Conservation (phyloP, 805 yeast species). For the Sugiyamaella smithiae region DNA sequence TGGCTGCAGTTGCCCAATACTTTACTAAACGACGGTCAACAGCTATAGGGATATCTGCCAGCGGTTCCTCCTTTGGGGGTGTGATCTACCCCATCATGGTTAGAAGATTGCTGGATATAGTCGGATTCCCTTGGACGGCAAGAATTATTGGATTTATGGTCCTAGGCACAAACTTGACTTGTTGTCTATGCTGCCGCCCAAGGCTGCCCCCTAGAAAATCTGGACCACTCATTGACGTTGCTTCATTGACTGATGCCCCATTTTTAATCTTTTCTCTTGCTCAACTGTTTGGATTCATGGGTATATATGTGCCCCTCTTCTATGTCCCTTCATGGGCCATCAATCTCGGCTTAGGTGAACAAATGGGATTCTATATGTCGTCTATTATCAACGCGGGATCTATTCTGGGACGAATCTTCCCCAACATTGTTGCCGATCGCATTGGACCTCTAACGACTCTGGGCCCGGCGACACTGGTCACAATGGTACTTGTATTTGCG, state of each 20-base stretch:
- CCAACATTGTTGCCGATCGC: slow-evolving; percentile 47
- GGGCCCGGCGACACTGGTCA: slow-evolving; percentile 31
- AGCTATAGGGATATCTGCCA: slow-evolving; percentile 46
- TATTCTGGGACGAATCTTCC: slow-evolving; percentile 48
- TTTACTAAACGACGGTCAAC: slow-evolving; percentile 43
- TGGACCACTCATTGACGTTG: slow-evolving; percentile 21
- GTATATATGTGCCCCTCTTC: slow-evolving; percentile 35
- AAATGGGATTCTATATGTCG: slow-evolving; percentile 30
- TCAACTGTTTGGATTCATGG: slow-evolving; percentile 30
- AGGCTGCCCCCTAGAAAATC: slow-evolving; percentile 32
- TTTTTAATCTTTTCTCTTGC: slow-evolving; percentile 28
- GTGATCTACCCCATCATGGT: slow-evolving; percentile 47
- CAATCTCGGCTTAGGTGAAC: slow-evolving; percentile 21
- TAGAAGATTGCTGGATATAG: slow-evolving; percentile 37
- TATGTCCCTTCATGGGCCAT: slow-evolving; percentile 34
- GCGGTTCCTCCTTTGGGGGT: slow-evolving; percentile 54
- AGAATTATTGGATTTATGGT: slow-evolving; percentile 46
- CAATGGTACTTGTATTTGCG: slow-evolving; percentile 34
- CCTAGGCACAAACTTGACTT: slow-evolving; percentile 27
- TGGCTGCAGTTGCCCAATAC: slow-evolving; percentile 46
- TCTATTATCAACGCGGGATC: slow-evolving; percentile 39
- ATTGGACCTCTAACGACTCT: slow-evolving; percentile 46
- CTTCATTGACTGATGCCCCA: slow-evolving; percentile 29
- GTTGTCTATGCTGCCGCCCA: slow-evolving; percentile 28
- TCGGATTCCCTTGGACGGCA: slow-evolving; percentile 53